Conservation (phyloP, 2,329 filamentous ascomycete species). For the Fonsecaea multimorphosa region DNA sequence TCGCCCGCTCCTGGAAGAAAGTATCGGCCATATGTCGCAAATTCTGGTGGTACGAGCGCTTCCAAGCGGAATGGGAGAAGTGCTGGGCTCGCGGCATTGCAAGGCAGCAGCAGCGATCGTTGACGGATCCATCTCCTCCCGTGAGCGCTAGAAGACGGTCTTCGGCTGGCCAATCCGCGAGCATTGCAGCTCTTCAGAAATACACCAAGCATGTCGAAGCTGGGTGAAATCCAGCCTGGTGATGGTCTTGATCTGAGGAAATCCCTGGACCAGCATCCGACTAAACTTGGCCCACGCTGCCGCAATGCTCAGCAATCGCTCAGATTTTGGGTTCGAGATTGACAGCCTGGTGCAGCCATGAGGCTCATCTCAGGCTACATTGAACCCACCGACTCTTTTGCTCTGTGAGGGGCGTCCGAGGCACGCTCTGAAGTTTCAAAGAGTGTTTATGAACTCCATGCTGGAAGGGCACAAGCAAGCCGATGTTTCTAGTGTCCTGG, state of each 20-base stretch:
- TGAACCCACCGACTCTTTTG: background rate
- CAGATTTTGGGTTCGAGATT: background rate
- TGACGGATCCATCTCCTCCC: background rate
- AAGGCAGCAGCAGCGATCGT: conserved; percentile 6
- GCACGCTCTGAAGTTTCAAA: background rate
- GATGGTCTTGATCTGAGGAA: background rate
- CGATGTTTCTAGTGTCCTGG: background rate
- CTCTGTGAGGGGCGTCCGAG: background rate
- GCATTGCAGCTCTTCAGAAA: background rate
- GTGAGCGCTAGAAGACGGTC: background rate
- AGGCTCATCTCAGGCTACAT: background rate
- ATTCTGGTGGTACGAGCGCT: conserved; percentile 33
- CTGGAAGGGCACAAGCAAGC: background rate
- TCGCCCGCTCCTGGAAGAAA: conserved; percentile 26
- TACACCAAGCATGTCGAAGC: background rate
- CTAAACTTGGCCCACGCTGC: background rate
- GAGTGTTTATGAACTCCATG: background rate
- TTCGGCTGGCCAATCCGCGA: background rate
- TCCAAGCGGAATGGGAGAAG: conserved; percentile 24
- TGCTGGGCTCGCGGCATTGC: conserved; percentile 22
- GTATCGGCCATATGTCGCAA: conserved; percentile 29
- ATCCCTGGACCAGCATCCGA: background rate
- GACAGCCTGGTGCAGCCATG: background rate
- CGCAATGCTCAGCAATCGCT: background rate
- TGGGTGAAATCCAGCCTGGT: background rate